These are phyloP conservation scores for Mariannaea sp. DNA, from an alignment of 2,329 filamentous ascomycete genomes.

Conservation along the genomic window DNA sequence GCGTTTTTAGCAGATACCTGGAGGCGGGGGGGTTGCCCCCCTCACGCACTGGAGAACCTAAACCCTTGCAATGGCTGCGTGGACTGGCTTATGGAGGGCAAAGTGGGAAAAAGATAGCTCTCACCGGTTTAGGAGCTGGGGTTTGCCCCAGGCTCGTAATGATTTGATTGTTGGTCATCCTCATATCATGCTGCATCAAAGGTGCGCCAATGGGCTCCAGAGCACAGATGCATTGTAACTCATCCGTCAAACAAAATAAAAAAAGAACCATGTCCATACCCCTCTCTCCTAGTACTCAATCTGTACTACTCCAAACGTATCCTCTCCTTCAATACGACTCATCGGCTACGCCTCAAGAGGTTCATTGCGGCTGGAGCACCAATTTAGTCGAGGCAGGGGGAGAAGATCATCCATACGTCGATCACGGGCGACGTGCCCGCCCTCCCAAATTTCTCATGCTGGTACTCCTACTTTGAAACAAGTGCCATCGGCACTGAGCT, in stretches of 20 bases:
- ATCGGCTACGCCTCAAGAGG: background rate
- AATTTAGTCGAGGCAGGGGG: constrained; percentile 23
- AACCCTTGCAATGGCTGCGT: constrained; percentile 1
- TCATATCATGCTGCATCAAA: constrained; percentile 30
- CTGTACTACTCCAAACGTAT: no score
- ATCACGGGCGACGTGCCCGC: constrained; percentile 5
- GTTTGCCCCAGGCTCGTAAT: background rate
- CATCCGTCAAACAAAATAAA: background rate
- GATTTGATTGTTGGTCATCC: constrained; percentile 22
- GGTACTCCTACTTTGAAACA: no score
- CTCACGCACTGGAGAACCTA: constrained; percentile 2
- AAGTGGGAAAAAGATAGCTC: background rate
- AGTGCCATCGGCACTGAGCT: background rate
- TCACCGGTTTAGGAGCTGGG: constrained; percentile 9
- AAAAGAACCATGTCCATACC: constrained; percentile 14
- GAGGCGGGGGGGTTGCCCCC: background rate
- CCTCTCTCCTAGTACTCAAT: background rate
- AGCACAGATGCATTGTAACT: background rate
- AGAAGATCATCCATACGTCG: constrained; percentile 13
- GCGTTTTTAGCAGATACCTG: background rate
- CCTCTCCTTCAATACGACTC: no score
- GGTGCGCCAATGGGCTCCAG: background rate
- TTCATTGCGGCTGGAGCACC: constrained; percentile 24
- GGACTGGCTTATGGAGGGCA: background rate
- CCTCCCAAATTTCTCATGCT: no score